Conservation (phyloP, 2,329 filamentous ascomycete genomes). For the Knoxdaviesia proteae region DNA sequence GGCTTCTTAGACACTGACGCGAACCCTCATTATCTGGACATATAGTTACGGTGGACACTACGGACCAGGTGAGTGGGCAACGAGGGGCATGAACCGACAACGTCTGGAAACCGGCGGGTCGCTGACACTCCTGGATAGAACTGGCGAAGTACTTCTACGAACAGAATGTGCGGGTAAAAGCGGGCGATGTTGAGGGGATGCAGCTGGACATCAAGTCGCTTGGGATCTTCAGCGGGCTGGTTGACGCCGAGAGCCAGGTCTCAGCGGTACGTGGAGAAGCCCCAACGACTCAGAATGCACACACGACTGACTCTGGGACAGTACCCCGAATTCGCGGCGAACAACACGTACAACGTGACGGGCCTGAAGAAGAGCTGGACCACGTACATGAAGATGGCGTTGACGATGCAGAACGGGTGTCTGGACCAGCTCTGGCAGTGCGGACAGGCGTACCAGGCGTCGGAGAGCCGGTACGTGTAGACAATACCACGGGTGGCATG, state of each 20-base stretch:
- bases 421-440: constrained; percentile 18
- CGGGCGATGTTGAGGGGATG: constrained; percentile 34
- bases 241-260: constrained; percentile 1
- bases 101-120: too few species aligned
- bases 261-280: not conserved
- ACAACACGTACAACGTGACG: constrained; percentile 23
- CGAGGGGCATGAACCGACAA: too few species aligned
- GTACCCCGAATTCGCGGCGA: constrained; percentile 17
- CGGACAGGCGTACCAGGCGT: not conserved
- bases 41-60: constrained; percentile 2
- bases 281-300: too few species aligned
- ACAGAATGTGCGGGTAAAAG: constrained; percentile 37
- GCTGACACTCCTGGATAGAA: too few species aligned
- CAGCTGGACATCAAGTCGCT: constrained; percentile 22
- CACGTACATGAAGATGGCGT: constrained; percentile 4
- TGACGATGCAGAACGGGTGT: constrained; percentile 20
- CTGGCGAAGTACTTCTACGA: not conserved
- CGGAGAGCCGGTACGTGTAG: too few species aligned
- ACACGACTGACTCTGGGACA: not conserved
- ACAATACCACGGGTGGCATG: too few species aligned
- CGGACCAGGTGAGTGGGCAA: not conserved
- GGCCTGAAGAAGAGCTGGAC: constrained; percentile 6
- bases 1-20: too few species aligned
- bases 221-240: constrained; percentile 1
- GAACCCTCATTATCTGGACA: not conserved